Percentiles rank a stretch among this genome's conserved stretches.
These are phyloP conservation scores for Metschnikowia cerradonensis DNA, from an alignment of 805 yeast genomes.

Conservation along the genomic window DNA sequence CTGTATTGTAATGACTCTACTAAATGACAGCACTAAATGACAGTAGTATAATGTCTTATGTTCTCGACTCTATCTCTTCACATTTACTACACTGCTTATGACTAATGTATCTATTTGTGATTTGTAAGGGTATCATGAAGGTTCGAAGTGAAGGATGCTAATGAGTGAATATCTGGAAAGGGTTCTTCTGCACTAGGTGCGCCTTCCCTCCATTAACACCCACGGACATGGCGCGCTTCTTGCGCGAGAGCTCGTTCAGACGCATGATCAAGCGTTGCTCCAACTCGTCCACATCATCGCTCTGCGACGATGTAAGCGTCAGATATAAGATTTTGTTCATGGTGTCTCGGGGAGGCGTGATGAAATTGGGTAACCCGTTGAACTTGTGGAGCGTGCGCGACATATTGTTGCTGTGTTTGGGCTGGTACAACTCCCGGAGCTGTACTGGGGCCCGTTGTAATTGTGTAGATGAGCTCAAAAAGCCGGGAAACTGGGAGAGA, in stretches of 20 bases:
- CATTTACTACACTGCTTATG: too few species aligned
- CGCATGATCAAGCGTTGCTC: constrained; percentile 19
- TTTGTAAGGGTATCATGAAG: not conserved
- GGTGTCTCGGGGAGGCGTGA: constrained; percentile 33
- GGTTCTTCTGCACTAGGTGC: constrained; percentile 31
- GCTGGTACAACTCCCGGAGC: constrained; percentile 29
- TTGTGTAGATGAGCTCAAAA: constrained; percentile 11
- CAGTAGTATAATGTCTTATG: too few species aligned
- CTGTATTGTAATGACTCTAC: too few species aligned
- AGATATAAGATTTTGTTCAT: constrained; percentile 21
- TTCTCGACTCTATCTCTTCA: too few species aligned
- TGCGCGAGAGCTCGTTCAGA: constrained; percentile 20
- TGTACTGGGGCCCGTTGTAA: constrained; percentile 12
- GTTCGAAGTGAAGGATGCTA: not conserved
- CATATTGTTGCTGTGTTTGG: constrained; percentile 27
- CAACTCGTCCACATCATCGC: constrained; percentile 17
- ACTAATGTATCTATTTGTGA: not conserved
- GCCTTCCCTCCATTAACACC: constrained; percentile 37
- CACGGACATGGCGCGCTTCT: constrained; percentile 35
- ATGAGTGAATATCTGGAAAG: constrained; percentile 20
- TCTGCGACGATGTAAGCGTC: constrained; percentile 1
- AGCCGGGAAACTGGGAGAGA: constrained; percentile 31
- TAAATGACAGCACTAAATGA: too few species aligned
- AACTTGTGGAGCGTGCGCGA: constrained; percentile 28
- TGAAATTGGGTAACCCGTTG: constrained; percentile 27